Percentiles rank a stretch among this genome's conserved stretches.
phyloP scores from a whole-genome alignment of 441 rosid genomes.

The Pelargonium australe region DNA sequence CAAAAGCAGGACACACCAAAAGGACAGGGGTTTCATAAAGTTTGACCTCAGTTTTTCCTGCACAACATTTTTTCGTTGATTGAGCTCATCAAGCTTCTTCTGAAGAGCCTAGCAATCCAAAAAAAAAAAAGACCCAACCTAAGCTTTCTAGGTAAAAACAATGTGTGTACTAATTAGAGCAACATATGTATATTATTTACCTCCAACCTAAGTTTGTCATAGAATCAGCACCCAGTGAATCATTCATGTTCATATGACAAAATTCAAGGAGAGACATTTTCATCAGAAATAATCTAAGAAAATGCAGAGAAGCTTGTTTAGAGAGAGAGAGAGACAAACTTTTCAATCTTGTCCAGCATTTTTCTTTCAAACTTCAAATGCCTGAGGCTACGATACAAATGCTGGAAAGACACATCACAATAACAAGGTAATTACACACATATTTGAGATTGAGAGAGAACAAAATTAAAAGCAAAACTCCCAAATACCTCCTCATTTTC shows the following conservation, averaged over 20 bases:
- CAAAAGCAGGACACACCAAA: not conserved
- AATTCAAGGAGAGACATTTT: too few relatives aligned
- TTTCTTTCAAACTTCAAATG: slow-evolving; percentile 22
- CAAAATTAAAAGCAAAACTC: not conserved
- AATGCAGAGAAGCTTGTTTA: not conserved
- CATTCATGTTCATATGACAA: too few relatives aligned
- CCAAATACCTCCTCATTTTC: slow-evolving; percentile 18
- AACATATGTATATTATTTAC: not conserved
- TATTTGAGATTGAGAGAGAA: not conserved
- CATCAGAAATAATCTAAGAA: too few relatives aligned
- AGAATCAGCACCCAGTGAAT: too few relatives aligned
- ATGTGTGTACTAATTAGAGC: not conserved
- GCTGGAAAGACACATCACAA: slow-evolving; percentile 9
- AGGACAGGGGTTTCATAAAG: not conserved
- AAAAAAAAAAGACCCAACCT: not conserved
- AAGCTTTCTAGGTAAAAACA: not conserved
- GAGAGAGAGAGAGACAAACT: slow-evolving; percentile 16
- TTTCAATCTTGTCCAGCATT: slow-evolving; percentile 22
- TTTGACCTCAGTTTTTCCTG: slow-evolving; percentile 23
- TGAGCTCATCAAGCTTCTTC: slow-evolving; percentile 16
- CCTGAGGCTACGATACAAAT: slow-evolving; percentile 19
- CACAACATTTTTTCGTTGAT: slow-evolving; percentile 6
- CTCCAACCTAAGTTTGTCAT: slow-evolving; percentile 13
- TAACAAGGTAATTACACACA: not conserved
- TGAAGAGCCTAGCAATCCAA: slow-evolving; percentile 19